Conservation (phyloP, 1,139 yeast genomes). For the Petasospora rhodanensis region DNA sequence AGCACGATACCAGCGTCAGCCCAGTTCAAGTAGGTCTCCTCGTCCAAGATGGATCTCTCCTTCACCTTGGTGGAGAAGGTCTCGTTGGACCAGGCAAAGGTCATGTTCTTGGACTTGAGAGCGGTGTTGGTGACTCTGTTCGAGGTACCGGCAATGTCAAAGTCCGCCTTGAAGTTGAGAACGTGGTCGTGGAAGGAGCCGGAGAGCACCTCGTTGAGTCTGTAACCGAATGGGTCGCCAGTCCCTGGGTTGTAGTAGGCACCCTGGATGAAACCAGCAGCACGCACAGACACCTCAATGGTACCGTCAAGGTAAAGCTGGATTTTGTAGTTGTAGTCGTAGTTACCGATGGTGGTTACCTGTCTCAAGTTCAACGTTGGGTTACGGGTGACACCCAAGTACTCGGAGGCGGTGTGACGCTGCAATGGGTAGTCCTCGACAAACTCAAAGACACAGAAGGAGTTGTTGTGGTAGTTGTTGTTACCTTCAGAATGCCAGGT, state of each 20-base stretch:
- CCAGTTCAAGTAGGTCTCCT: conserved; percentile 19
- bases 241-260: conserved; percentile 22
- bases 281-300: conserved; percentile 25
- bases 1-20: conserved; percentile 23
- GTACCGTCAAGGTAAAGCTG: conserved; percentile 26
- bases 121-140: conserved; percentile 19
- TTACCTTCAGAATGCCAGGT: conserved; percentile 24
- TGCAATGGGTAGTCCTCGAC: conserved; percentile 24
- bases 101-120: conserved; percentile 14
- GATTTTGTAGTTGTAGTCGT: conserved; percentile 26
- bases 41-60: conserved; percentile 13
- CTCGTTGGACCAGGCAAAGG: conserved; percentile 24
- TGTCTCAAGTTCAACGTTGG: conserved; percentile 24
- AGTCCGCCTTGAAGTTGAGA: conserved; percentile 25
- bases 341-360: conserved; percentile 26
- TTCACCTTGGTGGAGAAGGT: conserved; percentile 17
- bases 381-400: conserved; percentile 19
- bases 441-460: conserved; percentile 25
- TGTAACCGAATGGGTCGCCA: conserved; percentile 22
- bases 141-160: conserved; percentile 24
- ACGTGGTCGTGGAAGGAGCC: conserved; percentile 29
- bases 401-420: conserved; percentile 22
- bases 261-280: conserved; percentile 28
- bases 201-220: conserved; percentile 19
- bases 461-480: conserved; percentile 22